These are phyloP conservation scores for Tephrocybe sp. DNA, from an alignment of 768 basidiomycete species.

Conservation along the genomic window DNA sequence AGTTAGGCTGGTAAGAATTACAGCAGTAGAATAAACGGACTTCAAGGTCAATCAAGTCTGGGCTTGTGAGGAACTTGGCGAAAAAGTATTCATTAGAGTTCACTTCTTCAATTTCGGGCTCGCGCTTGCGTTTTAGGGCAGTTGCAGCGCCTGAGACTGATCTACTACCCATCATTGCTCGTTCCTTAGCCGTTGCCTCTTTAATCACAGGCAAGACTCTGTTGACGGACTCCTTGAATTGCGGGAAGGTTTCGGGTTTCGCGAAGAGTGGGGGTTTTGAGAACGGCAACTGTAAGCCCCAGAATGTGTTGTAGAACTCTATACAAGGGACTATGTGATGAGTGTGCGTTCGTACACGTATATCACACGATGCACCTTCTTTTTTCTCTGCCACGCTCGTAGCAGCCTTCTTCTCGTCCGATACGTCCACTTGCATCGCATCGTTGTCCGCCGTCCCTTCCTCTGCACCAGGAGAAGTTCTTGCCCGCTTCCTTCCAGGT, in stretches of 20 bases:
- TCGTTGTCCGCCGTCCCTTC: slow-evolving; percentile 33
- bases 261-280: slow-evolving; percentile 77
- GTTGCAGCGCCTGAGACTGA: slow-evolving; percentile 34
- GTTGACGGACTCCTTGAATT: slow-evolving; percentile 71
- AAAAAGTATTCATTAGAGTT: slow-evolving; percentile 76
- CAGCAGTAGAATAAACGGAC: slow-evolving; percentile 42
- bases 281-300: slow-evolving; percentile 86
- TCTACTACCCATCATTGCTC: slow-evolving; percentile 83
- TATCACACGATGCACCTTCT: slow-evolving; percentile 47
- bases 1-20: neutral
- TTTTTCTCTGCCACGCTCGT: slow-evolving; percentile 47
- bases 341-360: neutral
- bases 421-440: slow-evolving; percentile 63
- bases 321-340: neutral
- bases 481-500: slow-evolving; percentile 29
- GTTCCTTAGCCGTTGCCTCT: slow-evolving; percentile 86
- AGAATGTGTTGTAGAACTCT: slow-evolving; percentile 89
- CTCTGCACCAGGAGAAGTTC: slow-evolving; percentile 24
- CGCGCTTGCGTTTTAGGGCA: slow-evolving; percentile 66
- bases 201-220: slow-evolving; percentile 78
- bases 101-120: slow-evolving; percentile 53
- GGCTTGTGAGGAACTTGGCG: slow-evolving; percentile 89
- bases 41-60: slow-evolving; percentile 85
- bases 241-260: slow-evolving; percentile 49
- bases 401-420: slow-evolving; percentile 34